Conservation (phyloP, 352 stramenopile species). For the Globisporangium nagaii region DNA sequence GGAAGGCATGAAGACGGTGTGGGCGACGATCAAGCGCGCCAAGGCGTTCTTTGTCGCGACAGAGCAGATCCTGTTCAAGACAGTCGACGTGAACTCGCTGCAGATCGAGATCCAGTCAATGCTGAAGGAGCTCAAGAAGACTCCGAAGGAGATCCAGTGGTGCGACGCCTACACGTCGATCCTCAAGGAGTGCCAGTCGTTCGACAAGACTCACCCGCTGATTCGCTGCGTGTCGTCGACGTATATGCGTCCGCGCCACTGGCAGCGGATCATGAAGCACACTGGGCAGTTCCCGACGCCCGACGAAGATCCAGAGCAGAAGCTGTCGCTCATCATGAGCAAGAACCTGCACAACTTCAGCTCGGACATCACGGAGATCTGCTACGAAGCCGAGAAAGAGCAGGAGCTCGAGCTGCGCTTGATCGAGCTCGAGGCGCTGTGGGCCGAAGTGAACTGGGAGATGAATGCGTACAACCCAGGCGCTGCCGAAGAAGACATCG, state of each 20-base stretch:
- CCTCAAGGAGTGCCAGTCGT: slow-evolving; percentile 69
- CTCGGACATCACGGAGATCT: slow-evolving; percentile 95
- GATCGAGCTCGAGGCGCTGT: slow-evolving; percentile 88
- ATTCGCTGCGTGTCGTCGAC: slow-evolving; percentile 70
- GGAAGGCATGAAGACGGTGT: slow-evolving; percentile 74
- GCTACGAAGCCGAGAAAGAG: slow-evolving; percentile 95
- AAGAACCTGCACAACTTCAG: slow-evolving; percentile 94
- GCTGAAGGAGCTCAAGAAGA: slow-evolving; percentile 91
- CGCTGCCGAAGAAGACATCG: slow-evolving; percentile 59
- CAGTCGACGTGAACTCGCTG: slow-evolving; percentile 90
- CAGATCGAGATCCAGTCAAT: slow-evolving; percentile 93
- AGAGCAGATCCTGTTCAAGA: slow-evolving; percentile 84
- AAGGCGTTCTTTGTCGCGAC: slow-evolving; percentile 70
- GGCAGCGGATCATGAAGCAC: slow-evolving; percentile 89
- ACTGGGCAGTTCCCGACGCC: slow-evolving; percentile 90
- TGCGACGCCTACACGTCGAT: slow-evolving; percentile 87
- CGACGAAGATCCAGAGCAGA: slow-evolving; percentile 89
- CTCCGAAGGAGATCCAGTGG: slow-evolving; percentile 93
- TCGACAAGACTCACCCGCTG: slow-evolving; percentile 81
- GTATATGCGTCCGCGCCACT: slow-evolving; percentile 93
- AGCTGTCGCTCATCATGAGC: slow-evolving; percentile 86
- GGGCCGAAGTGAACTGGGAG: slow-evolving; percentile 91
- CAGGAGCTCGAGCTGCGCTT: slow-evolving; percentile 93
- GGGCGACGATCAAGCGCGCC: slow-evolving; percentile 71
- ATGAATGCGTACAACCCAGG: slow-evolving; percentile 90